Conservation (phyloP, 192 early-diverging fungal species). For the Tieghemiomyces parasiticus region DNA sequence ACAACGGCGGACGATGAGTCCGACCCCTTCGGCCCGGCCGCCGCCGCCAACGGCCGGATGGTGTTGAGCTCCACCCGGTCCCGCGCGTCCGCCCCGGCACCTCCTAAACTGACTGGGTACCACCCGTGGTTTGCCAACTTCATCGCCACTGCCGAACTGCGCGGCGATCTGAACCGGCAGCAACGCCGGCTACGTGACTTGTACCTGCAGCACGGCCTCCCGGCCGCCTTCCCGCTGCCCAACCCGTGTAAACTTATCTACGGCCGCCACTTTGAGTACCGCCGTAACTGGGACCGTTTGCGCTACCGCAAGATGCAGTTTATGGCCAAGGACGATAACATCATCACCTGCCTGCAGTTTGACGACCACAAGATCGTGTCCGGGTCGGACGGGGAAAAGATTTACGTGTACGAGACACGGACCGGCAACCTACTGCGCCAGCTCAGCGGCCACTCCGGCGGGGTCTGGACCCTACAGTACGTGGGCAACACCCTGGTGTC, state of each 20-base stretch:
- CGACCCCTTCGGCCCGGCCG: not conserved
- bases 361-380: constrained; percentile 92
- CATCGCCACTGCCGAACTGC: constrained; percentile 16
- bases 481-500: constrained; percentile 77
- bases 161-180: constrained; percentile 15
- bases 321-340: constrained; percentile 60
- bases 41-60: too few species aligned
- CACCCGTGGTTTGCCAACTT: constrained; percentile 2
- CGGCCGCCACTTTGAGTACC: constrained; percentile 59
- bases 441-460: constrained; percentile 80
- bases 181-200: constrained; percentile 15
- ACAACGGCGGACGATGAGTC: not conserved
- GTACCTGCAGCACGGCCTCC: not conserved
- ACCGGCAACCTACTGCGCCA: constrained; percentile 59
- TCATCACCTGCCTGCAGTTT: constrained; percentile 94
- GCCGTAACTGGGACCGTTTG: constrained; percentile 74
- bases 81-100: too few species aligned
- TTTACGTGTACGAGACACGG: constrained; percentile 80
- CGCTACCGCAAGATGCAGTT: constrained; percentile 63
- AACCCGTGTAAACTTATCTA: constrained; percentile 68
- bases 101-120: not conserved
- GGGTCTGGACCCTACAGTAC: constrained; percentile 96
- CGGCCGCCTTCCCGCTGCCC: constrained; percentile 23
- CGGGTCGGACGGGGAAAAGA: constrained; percentile 83
- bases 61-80: not conserved